Percentiles rank a stretch among this genome's conserved stretches.
These are phyloP conservation scores for Niveomyces coronatus DNA, from an alignment of 2,329 filamentous ascomycete genomes.

Conservation along the genomic window DNA sequence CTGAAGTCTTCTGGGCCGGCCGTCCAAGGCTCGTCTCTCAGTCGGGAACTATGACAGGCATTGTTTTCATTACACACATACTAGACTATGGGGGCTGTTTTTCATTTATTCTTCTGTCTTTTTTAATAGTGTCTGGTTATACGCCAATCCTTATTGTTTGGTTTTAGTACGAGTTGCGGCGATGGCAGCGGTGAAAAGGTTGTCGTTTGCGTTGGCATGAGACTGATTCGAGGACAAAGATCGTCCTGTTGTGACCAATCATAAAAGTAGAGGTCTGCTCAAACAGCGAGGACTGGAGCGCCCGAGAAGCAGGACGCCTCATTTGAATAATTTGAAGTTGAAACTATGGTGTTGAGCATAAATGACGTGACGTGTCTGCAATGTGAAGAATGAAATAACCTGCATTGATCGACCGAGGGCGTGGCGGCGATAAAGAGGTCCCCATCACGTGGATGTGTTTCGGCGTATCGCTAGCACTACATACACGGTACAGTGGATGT, in stretches of 20 bases:
- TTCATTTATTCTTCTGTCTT: constrained; percentile 17
- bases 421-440: too few species aligned
- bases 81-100: constrained; percentile 21
- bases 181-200: constrained; percentile 3
- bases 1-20: not conserved
- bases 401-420: too few species aligned
- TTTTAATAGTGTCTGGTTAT: constrained; percentile 11
- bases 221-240: not conserved
- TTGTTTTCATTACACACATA: constrained; percentile 17
- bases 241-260: too few species aligned
- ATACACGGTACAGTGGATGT: too few species aligned
- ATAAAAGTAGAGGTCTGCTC: constrained; percentile 1
- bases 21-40: constrained; percentile 1
- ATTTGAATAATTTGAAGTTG: constrained; percentile 11
- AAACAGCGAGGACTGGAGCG: constrained; percentile 10
- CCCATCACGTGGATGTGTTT: too few species aligned
- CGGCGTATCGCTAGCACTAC: too few species aligned
- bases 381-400: too few species aligned
- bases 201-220: constrained; percentile 3
- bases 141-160: constrained; percentile 8
- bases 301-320: constrained; percentile 6
- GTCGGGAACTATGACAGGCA: constrained; percentile 17
- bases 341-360: not conserved
- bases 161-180: constrained; percentile 6
- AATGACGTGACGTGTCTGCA: not conserved